These are phyloP conservation scores for Aspergillus arachidicola DNA, from an alignment of 2,329 filamentous ascomycete species.

Conservation along the genomic window DNA sequence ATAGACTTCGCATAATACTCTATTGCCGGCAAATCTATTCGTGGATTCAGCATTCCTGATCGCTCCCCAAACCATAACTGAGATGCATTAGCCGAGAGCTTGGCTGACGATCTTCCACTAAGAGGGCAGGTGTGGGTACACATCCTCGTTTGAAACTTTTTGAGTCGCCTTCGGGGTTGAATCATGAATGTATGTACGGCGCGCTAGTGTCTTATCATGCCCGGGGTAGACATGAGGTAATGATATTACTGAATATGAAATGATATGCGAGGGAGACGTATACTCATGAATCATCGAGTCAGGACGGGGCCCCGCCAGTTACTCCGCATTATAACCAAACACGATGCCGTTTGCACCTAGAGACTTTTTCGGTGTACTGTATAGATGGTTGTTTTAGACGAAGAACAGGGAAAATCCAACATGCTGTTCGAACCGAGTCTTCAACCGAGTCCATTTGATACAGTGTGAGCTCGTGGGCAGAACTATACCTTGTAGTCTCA, in stretches of 20 bases:
- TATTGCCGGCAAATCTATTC: not conserved
- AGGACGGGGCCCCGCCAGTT: not conserved
- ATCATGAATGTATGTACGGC: too few species aligned
- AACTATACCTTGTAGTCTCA: too few species aligned
- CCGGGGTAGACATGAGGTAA: slow-evolving; percentile 1
- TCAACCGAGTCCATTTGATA: too few species aligned
- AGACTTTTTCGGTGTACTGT: too few species aligned
- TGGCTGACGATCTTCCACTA: slow-evolving; percentile 1
- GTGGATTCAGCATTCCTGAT: not conserved
- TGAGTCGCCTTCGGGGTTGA: too few species aligned
- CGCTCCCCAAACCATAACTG: not conserved
- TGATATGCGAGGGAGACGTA: not conserved
- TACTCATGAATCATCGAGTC: not conserved
- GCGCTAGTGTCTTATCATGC: slow-evolving; percentile 1
- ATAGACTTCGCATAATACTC: not conserved
- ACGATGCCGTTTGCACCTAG: too few species aligned
- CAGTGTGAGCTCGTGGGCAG: too few species aligned
- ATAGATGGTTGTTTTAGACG: too few species aligned
- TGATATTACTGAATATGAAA: slow-evolving; percentile 2
- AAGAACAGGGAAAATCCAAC: too few species aligned
- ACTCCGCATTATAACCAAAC: not conserved
- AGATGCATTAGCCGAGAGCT: slow-evolving; percentile 10
- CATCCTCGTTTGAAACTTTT: not conserved
- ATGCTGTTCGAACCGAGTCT: too few species aligned
- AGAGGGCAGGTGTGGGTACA: not conserved